A percentile compares a stretch with the other conserved stretches of the same genome.
phyloP scores from a whole-genome alignment of 169 alveolate genomes.

The Cyclospora cayetanensis region DNA sequence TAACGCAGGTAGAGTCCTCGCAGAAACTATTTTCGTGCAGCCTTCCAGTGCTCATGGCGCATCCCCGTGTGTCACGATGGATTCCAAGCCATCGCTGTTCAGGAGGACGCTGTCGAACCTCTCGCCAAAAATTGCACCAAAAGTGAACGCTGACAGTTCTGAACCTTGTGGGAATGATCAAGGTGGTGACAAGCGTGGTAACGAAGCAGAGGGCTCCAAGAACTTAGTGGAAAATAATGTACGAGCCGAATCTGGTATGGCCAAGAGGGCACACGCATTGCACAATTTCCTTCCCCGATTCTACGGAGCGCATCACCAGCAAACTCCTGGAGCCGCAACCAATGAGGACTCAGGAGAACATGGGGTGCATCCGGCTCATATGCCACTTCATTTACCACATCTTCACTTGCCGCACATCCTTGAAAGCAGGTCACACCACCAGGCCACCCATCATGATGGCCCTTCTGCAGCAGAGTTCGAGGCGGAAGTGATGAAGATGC shows the following conservation, averaged over 20 bases:
- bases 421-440: slow-evolving; percentile 5
- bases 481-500: slow-evolving; percentile 33
- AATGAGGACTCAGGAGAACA: neutral
- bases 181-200: neutral
- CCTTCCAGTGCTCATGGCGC: slow-evolving; percentile 45
- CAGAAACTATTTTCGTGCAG: neutral
- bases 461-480: neutral
- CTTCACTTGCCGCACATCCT: slow-evolving; percentile 29
- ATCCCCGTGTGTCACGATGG: slow-evolving; percentile 15
- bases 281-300: slow-evolving; percentile 19
- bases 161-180: neutral
- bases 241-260: too few species aligned
- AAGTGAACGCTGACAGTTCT: slow-evolving; percentile 19
- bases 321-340: neutral
- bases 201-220: too few species aligned
- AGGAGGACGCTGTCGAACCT: slow-evolving; percentile 32
- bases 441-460: neutral
- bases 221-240: too few species aligned
- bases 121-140: slow-evolving; percentile 2
- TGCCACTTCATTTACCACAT: slow-evolving; percentile 26
- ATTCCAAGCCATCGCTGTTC: slow-evolving; percentile 41
- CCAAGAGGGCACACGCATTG: neutral
- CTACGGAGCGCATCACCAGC: neutral
- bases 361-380: neutral
- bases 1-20: neutral